Evolutionary conservation across 225 moss, liverwort and hornwort genomes (phyloP), one percentile per base, ranked within the genome.

Genomic region (Climacium dendroides): DNA sequence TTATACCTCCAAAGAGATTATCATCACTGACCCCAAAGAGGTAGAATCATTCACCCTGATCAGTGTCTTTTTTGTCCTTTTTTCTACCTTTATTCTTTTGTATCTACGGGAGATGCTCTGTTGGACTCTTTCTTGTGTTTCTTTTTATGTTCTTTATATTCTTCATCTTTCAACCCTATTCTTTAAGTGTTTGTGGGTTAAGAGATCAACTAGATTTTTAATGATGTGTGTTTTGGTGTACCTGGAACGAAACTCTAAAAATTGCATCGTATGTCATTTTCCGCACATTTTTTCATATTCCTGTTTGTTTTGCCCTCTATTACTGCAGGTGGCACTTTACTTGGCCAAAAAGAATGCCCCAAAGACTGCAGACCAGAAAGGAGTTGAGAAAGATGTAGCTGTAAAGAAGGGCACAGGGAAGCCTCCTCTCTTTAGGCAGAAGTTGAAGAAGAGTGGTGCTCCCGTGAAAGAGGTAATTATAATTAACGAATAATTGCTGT

Each of bases 1-100:
- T 78, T 96, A 83, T 75, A 96, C 95, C 72, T 96, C 92, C 10
- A 95, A 96, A 88, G 99, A 99, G 85, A 90, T 96, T 61, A 92
- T 99, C 60, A 99, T 99, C 71, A 94, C 95, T 53, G 97, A 99
- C 80, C 96, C 97, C 30, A 99, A 97, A 90, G 97, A 99, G 99
- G 98, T 96, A 81, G 55, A 77, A 35, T 25, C 80, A n/a, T n/a
- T 59, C 37, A 45, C 61, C 45, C 66, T 58, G 62, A 77, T 74
- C 61, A 61, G 37, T 41, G 17, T 47, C 25, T 60, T 54, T 74
- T 57, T 53, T 43, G 14, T 19, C 81, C 52, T 73, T 35, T 18
- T 32, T 19, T 52, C 75, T 75, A 64, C 39, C 35, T 78, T 30
- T 14, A 26, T 26, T 81, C 41, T 81, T 77, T 63, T 89, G 16